Base-by-base conservation (phyloP, 208 protist genomes). In the Spongospora subterranea region DNA sequence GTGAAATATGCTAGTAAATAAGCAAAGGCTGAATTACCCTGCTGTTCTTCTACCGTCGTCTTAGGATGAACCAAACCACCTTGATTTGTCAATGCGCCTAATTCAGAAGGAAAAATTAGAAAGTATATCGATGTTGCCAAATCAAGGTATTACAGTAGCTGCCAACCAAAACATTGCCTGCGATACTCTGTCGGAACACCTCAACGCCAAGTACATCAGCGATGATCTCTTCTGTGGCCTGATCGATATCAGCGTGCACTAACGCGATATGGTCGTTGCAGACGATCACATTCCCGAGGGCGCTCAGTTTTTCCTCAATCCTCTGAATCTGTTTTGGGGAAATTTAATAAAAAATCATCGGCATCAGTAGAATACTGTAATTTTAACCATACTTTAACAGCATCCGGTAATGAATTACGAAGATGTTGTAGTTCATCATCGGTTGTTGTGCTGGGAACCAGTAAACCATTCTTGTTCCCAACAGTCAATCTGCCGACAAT, bases 181-280 rank as follows among this genome's bases (percentile, higher is more conserved):
- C 97, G 90, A 99, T 98, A 32, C 97, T 98, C 24, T 98, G 98
- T 91, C 98, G 95, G 95, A 99, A 99, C 0, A 99, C 98, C 35
- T 93, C 91, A 0, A 95, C 94, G 20, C 96, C 96, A 38, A 99
- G 95, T 20, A 97, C 97, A 94, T 99, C 98, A 29, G 94, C 94
- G n/a, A 99, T 96, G 91, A 99, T 98, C 93, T 99, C 98, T 94
- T 99, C 98, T 43, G 99, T 99, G 91, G 82, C 93, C 39, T 96
- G 95, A 92, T 99, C 99, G 24, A 99, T 89, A 88, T 99, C 98
- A 53, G 98, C 98, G 93, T 99, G 99, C 76, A 99, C 96, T 0
- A 99, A 95, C 0, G 99, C 99, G 45, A 99, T 98, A 93, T 99
- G 97, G 93, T 99, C 99, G 94, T 99, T 99, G 93, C 96, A 98